Percentiles rank a stretch among this genome's conserved stretches.
Evolutionary conservation across 75 land plant species (phyloP).

Genomic region (Azolla pinnata): DNA sequence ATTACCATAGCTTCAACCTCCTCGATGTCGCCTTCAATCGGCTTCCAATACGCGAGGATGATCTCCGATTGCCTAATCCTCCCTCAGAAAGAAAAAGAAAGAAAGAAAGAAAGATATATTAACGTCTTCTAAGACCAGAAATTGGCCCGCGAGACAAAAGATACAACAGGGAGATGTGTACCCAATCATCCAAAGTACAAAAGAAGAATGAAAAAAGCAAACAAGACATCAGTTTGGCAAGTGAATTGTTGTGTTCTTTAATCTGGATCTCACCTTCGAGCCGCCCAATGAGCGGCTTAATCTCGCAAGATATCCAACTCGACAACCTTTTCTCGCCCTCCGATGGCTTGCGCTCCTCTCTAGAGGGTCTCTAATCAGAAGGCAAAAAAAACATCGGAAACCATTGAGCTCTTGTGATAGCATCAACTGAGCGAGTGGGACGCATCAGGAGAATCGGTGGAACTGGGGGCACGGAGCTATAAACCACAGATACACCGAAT

Average conservation of each 20-base stretch:
- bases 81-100: too few relatives aligned
- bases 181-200: too few relatives aligned
- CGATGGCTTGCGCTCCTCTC: not conserved
- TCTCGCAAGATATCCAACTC: slow-evolving; percentile 5
- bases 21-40: slow-evolving; percentile 2
- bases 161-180: too few relatives aligned
- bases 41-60: slow-evolving; percentile 5
- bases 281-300: slow-evolving; percentile 6
- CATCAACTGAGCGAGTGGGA: too few relatives aligned
- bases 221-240: too few relatives aligned
- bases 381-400: too few relatives aligned
- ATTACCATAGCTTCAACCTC: slow-evolving; percentile 5
- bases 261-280: not conserved
- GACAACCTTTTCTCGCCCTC: slow-evolving; percentile 2
- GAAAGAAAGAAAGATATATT: not conserved
- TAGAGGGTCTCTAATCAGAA: too few relatives aligned
- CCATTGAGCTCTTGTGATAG: too few relatives aligned
- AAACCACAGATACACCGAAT: not conserved
- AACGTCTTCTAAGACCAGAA: too few relatives aligned
- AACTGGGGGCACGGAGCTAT: not conserved
- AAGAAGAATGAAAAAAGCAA: not conserved
- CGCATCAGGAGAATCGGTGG: not conserved
- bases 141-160: too few relatives aligned
- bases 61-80: slow-evolving; percentile 2
- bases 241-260: too few relatives aligned